A percentile compares a stretch with the other conserved stretches of the same genome.
phyloP scores from a whole-genome alignment of 2,329 filamentous ascomycete species.

The Botrytis porri region DNA sequence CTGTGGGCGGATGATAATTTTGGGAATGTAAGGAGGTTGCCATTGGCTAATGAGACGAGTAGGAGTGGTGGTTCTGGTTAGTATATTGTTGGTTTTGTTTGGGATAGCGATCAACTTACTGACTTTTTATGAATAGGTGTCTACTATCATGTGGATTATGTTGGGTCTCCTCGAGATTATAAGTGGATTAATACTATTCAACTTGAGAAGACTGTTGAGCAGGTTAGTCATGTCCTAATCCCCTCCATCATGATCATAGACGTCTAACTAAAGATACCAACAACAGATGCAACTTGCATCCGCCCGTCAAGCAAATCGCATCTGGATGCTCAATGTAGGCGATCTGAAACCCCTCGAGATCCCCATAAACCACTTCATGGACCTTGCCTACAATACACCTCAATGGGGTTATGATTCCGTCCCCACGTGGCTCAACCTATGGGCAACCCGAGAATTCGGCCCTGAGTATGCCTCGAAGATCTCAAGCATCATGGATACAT shows the following conservation, averaged over 20 bases:
- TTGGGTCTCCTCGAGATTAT: constrained; percentile 48
- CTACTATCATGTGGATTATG: constrained; percentile 60
- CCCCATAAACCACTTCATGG: constrained; percentile 64
- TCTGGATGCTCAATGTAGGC: constrained; percentile 65
- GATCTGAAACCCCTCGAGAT: constrained; percentile 61
- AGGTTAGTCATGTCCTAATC: constrained; percentile 37
- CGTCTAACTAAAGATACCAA: neutral
- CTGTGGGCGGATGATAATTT: constrained; percentile 70
- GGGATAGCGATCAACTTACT: neutral
- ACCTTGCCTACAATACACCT: constrained; percentile 63
- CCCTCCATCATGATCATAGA: neutral
- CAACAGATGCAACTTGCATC: constrained; percentile 59
- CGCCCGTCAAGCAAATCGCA: constrained; percentile 49
- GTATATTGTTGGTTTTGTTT: neutral
- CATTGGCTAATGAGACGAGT: constrained; percentile 56
- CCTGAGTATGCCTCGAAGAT: constrained; percentile 47
- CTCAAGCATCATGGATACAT: constrained; percentile 52
- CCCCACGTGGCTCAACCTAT: constrained; percentile 53
- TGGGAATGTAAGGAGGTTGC: constrained; percentile 62
- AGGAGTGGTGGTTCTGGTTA: constrained; percentile 58
- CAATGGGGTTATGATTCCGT: constrained; percentile 55
- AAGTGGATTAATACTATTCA: constrained; percentile 66
- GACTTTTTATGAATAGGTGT: constrained; percentile 39
- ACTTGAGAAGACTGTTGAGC: constrained; percentile 60
- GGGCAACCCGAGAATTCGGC: constrained; percentile 58